Conservation (phyloP, 1,139 yeast species). For the Pichia sorboxylosa region DNA sequence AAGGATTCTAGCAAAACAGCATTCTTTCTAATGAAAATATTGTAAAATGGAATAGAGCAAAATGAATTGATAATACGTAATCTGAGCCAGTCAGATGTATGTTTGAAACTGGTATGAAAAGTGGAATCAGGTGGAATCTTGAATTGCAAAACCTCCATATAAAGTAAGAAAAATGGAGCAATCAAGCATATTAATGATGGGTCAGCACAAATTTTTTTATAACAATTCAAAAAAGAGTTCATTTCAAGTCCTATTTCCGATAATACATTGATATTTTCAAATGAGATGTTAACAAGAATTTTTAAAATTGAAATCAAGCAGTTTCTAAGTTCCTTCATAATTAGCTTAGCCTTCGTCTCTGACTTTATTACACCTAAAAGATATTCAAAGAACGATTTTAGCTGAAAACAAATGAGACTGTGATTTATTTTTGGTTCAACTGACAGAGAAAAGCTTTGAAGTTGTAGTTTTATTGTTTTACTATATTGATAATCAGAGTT, state of each 20-base stretch:
- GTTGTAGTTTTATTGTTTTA: too few relatives aligned
- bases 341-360: conserved; percentile 1
- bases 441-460: too few relatives aligned
- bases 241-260: conserved; percentile 9
- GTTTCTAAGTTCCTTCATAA: conserved; percentile 13
- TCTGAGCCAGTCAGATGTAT: conserved; percentile 9
- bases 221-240: conserved; percentile 8
- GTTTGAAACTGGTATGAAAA: conserved; percentile 5
- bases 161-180: conserved; percentile 16
- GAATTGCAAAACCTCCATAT: conserved; percentile 13
- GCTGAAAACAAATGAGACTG: too few relatives aligned
- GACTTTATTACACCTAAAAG: conserved; percentile 4
- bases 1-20: conserved; percentile 15
- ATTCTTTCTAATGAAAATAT: conserved; percentile 7
- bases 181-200: conserved; percentile 8
- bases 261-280: conserved; percentile 2
- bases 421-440: too few relatives aligned
- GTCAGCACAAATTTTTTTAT: conserved; percentile 2
- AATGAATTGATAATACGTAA: conserved; percentile 11
- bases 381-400: conserved; percentile 10
- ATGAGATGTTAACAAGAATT: conserved; percentile 15
- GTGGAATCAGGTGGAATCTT: conserved; percentile 9
- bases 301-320: conserved; percentile 16
- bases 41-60: conserved; percentile 13
- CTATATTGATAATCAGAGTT: too few relatives aligned